Base-by-base conservation (phyloP, 1,139 yeast genomes). In the Candida labiduridarum region DNA sequence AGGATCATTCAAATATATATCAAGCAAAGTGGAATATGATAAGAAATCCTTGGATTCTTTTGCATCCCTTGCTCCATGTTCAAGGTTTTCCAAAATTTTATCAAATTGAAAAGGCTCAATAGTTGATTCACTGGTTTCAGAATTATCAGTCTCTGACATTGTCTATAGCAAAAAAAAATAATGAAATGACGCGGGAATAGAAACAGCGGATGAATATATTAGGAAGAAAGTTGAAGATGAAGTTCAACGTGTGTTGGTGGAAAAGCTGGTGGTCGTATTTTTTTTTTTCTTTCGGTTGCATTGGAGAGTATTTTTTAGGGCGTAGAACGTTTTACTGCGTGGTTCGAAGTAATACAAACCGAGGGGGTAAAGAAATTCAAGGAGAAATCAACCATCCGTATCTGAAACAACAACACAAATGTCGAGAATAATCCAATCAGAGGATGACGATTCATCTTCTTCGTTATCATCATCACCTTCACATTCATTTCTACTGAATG, bases 11-110 rank as follows among this genome's bases (percentile, higher is more conserved):
- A 87, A 64, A 59, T 84, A 76, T 45, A 85, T 70, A 52, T 89
- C 96, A 41, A 89, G 64, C 27, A 89, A 67, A 0, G 96, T 87
- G 29, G 88, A 80, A 60, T 84, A 89, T n/a, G 89, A 79, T 38
- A 89, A 67, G 62, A 72, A 88, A 65, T 89, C 96, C 12, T 77
- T 69, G 8, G 79, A 64, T 52, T 69, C 76, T 27, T 62, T 56
- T 12, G 75, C 74, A 27, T 75, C 80, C 6, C 57, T 49, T n/a
- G 76, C 74, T 1, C 78, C 79, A 10, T 53, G 52, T 22, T 65
- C 62, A 39, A 76, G 62, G 45, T 61, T 62, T 38, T 63, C 64
- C 11, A 74, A 46, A 9, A 74, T 61, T 27, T 61, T 59, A 3
- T 65, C 70, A 45, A 74, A 59, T 31, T 60, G 61, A 18, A 53